Evolutionary conservation across 192 early-diverging fungal species (phyloP), one percentile per base, ranked within the genome.

Genomic region (Chytriomyces hyalinus): DNA sequence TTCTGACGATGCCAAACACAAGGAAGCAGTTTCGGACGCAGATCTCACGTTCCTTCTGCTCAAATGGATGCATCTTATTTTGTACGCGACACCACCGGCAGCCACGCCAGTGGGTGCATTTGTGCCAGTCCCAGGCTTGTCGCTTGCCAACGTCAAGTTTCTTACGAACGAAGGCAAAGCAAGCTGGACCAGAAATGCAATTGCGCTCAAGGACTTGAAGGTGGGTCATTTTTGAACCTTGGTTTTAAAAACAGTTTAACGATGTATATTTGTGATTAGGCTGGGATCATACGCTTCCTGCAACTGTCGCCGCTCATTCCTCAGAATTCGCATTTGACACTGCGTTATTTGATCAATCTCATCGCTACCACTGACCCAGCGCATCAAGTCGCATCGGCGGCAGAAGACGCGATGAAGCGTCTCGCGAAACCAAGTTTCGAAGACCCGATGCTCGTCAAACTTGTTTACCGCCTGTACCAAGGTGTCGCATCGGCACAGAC

Each of bases 381-480:
- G 73, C 87, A 93, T 75, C 88, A 93, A 53, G 82, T 89, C 3
- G 83, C 91, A 0, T 82, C 85, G 13, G 88, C 90, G 6, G 92
- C 93, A 45, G 94, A 98, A 68, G 93, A 95, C 76, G 93, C 91
- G 13, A 43, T 95, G 43, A 93, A 92, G 84, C 83, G 91, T 59
- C 80, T 92, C 57, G 83, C 83, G 5, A 89, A 90, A 46, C 88
- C 92, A 4, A 86, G 95, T 78, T 81, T 91, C 46, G 95, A 98
- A 50, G 85, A 93, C 47, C 81, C 72, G 13, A 44, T 60, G 20
- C 51, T 93, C 68, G 83, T 91, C 7, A 63, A 80, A 45, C 66
- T 80, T 3, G 70, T 92, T 47, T 92, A 87, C 68, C 72, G 73
- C 45, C 74, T 95, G 82, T 91, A 91, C 72, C 88, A 91, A 60